Percentiles rank a stretch among this genome's conserved stretches.
Conservation (phyloP, 2,329 filamentous ascomycete species). For the Fusarium virguliforme region DNA sequence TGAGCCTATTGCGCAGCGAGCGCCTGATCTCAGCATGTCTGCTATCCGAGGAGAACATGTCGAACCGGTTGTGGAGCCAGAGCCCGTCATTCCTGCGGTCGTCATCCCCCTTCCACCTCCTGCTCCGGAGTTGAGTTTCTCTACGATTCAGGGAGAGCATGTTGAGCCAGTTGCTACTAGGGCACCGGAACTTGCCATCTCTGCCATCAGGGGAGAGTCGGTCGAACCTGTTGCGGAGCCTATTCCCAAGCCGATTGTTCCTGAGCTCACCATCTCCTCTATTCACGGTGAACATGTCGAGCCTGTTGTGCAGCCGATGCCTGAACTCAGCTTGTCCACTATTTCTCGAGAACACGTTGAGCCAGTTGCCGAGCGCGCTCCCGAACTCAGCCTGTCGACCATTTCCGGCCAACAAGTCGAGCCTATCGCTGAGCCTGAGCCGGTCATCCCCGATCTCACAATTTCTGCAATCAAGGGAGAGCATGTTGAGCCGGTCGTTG, state of each 20-base stretch:
- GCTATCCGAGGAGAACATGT: conserved; percentile 43
- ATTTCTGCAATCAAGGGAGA: conserved; percentile 43
- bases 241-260: conserved; percentile 7
- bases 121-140: conserved; percentile 43
- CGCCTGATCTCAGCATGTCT: conserved; percentile 40
- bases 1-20: conserved; percentile 27
- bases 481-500: conserved; percentile 45
- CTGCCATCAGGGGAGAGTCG: conserved; percentile 31
- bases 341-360: conserved; percentile 47
- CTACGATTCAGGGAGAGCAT: conserved; percentile 46
- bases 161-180: conserved; percentile 32
- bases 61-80: conserved; percentile 37
- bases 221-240: conserved; percentile 36
- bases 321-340: conserved; percentile 24
- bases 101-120: conserved; percentile 29
- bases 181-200: conserved; percentile 36
- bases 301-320: conserved; percentile 32
- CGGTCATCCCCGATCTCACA: conserved; percentile 31
- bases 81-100: conserved; percentile 15
- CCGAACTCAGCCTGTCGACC: conserved; percentile 34
- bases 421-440: conserved; percentile 26
- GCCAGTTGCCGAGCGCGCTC: conserved; percentile 30
- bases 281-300: conserved; percentile 48
- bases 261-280: conserved; percentile 33
- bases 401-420: conserved; percentile 45